Conservation (phyloP, 768 basidiomycete species). For the Tricholomella constricta region DNA sequence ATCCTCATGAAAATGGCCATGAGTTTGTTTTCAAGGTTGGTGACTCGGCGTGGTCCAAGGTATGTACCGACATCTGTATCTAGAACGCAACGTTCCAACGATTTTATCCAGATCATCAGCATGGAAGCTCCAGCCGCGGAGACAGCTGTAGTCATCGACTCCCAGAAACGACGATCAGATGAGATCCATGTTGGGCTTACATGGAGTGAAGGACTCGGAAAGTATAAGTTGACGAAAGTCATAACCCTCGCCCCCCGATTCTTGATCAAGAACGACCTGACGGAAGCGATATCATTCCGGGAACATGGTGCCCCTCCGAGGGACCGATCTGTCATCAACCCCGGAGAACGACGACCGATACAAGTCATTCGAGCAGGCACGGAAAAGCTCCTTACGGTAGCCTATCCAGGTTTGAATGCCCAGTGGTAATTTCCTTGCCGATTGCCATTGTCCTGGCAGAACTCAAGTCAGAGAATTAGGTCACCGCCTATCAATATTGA, state of each 20-base stretch:
- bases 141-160: conserved; percentile 72
- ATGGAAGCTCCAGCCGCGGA: conserved; percentile 94
- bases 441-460: background rate
- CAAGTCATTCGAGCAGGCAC: conserved; percentile 65
- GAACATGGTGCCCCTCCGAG: conserved; percentile 77
- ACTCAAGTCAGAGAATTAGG: conserved; percentile 45
- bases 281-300: conserved; percentile 72
- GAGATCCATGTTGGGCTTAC: conserved; percentile 85
- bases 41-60: conserved; percentile 90
- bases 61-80: conserved; percentile 24
- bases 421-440: conserved; percentile 58
- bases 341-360: conserved; percentile 71
- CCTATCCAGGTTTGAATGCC: conserved; percentile 82
- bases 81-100: background rate
- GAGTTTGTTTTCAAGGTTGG: conserved; percentile 81
- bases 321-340: conserved; percentile 59
- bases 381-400: conserved; percentile 79
- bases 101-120: conserved; percentile 61
- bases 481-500: conserved; percentile 90
- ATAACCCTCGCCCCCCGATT: conserved; percentile 91
- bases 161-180: conserved; percentile 59
- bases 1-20: conserved; percentile 75
- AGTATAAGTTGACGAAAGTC: conserved; percentile 95
- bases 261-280: conserved; percentile 80
- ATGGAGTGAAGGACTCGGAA: conserved; percentile 93